Base-by-base conservation (phyloP, 2,329 filamentous ascomycete species). In the Acrocalymma vagum region DNA sequence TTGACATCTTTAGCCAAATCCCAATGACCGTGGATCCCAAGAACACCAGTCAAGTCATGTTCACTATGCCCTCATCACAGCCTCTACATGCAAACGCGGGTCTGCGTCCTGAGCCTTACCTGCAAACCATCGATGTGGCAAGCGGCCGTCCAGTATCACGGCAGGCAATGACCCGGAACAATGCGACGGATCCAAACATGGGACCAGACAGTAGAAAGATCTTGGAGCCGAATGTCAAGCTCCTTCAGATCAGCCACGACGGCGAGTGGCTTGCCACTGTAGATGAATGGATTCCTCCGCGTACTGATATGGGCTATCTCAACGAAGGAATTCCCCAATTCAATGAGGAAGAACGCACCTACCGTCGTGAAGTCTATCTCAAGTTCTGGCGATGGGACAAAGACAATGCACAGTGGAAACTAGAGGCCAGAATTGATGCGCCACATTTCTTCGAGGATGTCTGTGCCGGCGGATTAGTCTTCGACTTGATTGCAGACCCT, bases 191-290 rank as follows among this genome's bases (percentile, higher is more conserved):
- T 44, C 75, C 88, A 51, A 95, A 90, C 58, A 78, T 87, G 26
- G 87, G 86, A 6, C 86, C 85, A 10, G 85, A 87, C 51, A 84
- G 88, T 5, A 79, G 82, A 35, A 78, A 81, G 4, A 83, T 97
- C 33, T 78, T 83, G 10, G 88, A 96, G 55, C 93, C 94, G 1
- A 82, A 87, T 47, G 81, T 96, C 30, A 86, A 82, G 6, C 82
- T 87, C 40, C 75, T 97, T 34, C 81, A 85, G 28, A 83, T 94
- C 54, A 93, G 88, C 28, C 75, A 80, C 33, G 87, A 97, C 62
- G 93, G 93, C 13, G 80, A 84, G 52, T 97, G 93, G 92, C 80
- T 99, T 42, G 92, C 88, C 4, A 96, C 90, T 2, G 82, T 95
- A 1, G 94, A 99, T 64, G 88, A 92, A 60, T 99, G 94, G 94